Evolutionary conservation across 1,139 yeast species (phyloP).

Genomic region (Entelexis paramagnoliae): DNA sequence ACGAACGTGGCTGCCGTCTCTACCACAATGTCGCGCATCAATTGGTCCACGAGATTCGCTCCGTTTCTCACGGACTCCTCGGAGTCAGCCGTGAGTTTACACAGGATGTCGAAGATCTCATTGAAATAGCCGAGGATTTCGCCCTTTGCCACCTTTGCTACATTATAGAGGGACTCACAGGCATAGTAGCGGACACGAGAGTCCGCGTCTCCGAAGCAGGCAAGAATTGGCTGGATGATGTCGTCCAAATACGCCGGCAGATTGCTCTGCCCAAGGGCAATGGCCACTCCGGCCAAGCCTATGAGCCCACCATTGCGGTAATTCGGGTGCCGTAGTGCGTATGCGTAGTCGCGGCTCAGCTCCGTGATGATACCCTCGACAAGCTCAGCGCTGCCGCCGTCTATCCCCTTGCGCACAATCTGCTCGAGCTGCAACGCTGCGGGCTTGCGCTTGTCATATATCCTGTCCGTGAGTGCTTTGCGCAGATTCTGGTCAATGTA

Average conservation of each 20-base stretch:
- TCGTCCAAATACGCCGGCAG: conserved; percentile 67
- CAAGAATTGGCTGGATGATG: conserved; percentile 84
- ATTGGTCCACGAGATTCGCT: conserved; percentile 82
- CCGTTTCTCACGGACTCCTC: conserved; percentile 92
- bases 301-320: conserved; percentile 68
- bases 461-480: conserved; percentile 78
- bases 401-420: conserved; percentile 60
- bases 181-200: conserved; percentile 95
- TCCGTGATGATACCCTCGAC: conserved; percentile 61
- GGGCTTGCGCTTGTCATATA: conserved; percentile 87
- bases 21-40: conserved; percentile 88
- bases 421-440: conserved; percentile 88
- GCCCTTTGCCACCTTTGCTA: conserved; percentile 94
- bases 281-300: conserved; percentile 67
- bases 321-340: conserved; percentile 67
- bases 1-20: conserved; percentile 89
- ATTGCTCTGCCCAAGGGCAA: conserved; percentile 65
- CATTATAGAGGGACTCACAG: conserved; percentile 90
- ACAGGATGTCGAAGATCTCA: conserved; percentile 86
- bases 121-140: conserved; percentile 85
- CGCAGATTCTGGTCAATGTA: conserved; percentile 54
- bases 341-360: conserved; percentile 58
- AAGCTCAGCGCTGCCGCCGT: conserved; percentile 55
- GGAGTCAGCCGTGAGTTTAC: conserved; percentile 78
- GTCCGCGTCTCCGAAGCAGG: conserved; percentile 94